Evolutionary conservation across 2,329 filamentous ascomycete species (phyloP).

Genomic region (Albophoma yamanashiensis): DNA sequence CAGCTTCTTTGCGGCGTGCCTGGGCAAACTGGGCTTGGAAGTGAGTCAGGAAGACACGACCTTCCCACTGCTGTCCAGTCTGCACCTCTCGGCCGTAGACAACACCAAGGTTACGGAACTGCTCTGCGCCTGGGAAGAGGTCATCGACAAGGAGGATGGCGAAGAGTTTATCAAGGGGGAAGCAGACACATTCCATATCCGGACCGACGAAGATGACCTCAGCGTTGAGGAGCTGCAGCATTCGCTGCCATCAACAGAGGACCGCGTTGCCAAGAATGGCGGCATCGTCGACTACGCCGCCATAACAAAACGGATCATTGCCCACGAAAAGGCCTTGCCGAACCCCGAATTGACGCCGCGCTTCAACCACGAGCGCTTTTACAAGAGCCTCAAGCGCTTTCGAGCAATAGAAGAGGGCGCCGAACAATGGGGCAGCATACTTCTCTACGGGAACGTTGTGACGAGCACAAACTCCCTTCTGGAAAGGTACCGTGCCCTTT

Average conservation of each 20-base stretch:
- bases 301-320: slow-evolving; percentile 61
- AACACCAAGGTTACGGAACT: slow-evolving; percentile 56
- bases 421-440: slow-evolving; percentile 59
- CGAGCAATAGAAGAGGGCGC: slow-evolving; percentile 44
- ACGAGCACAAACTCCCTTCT: slow-evolving; percentile 91
- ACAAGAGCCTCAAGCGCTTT: slow-evolving; percentile 58
- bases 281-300: slow-evolving; percentile 65
- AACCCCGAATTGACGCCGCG: slow-evolving; percentile 64
- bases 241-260: slow-evolving; percentile 29
- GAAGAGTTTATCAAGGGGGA: slow-evolving; percentile 69
- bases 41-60: slow-evolving; percentile 58
- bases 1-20: slow-evolving; percentile 67
- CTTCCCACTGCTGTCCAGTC: slow-evolving; percentile 67
- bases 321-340: slow-evolving; percentile 60
- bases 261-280: slow-evolving; percentile 25
- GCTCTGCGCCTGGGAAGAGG: slow-evolving; percentile 54
- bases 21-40: slow-evolving; percentile 72
- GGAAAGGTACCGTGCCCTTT: slow-evolving; percentile 55
- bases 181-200: slow-evolving; percentile 71
- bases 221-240: slow-evolving; percentile 43
- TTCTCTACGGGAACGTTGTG: slow-evolving; percentile 85
- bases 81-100: slow-evolving; percentile 69
- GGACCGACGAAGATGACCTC: slow-evolving; percentile 54
- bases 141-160: slow-evolving; percentile 54
- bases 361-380: slow-evolving; percentile 79